These are phyloP conservation scores for Eimeria necatrix DNA, from an alignment of 169 alveolate species.

Conservation along the genomic window DNA sequence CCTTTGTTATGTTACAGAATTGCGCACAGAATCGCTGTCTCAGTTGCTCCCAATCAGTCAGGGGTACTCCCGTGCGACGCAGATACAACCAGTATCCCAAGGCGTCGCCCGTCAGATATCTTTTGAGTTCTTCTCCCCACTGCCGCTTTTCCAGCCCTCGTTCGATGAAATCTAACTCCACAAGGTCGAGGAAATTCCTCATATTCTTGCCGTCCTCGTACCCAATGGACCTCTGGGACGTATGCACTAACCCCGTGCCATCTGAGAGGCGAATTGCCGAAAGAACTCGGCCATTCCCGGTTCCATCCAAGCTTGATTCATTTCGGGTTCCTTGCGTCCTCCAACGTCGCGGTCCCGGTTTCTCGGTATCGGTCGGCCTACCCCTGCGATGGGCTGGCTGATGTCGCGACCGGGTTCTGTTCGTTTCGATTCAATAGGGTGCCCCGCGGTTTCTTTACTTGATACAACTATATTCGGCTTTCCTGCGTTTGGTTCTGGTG, in stretches of 20 bases:
- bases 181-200: background rate
- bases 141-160: background rate
- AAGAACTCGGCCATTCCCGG: background rate
- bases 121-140: background rate
- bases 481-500: slow-evolving; percentile 1
- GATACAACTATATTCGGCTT: slow-evolving; percentile 24
- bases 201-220: background rate
- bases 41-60: background rate
- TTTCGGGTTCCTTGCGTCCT: background rate
- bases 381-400: slow-evolving; percentile 37
- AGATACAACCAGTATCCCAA: slow-evolving; percentile 6
- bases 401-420: slow-evolving; percentile 22
- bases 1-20: background rate
- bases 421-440: background rate
- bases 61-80: background rate
- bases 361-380: slow-evolving; percentile 26
- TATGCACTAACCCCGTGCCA: background rate
- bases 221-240: background rate
- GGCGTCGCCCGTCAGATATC: slow-evolving; percentile 15
- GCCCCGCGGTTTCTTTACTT: background rate
- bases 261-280: background rate
- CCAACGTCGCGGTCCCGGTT: slow-evolving; percentile 20
- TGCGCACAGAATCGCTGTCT: background rate
- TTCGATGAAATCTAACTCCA: background rate
- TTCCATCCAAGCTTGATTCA: slow-evolving; percentile 12